Evolutionary conservation across 1,139 yeast species (phyloP), one percentile per base, ranked within the genome.

Genomic region (Oligophagozyma castellii): DNA sequence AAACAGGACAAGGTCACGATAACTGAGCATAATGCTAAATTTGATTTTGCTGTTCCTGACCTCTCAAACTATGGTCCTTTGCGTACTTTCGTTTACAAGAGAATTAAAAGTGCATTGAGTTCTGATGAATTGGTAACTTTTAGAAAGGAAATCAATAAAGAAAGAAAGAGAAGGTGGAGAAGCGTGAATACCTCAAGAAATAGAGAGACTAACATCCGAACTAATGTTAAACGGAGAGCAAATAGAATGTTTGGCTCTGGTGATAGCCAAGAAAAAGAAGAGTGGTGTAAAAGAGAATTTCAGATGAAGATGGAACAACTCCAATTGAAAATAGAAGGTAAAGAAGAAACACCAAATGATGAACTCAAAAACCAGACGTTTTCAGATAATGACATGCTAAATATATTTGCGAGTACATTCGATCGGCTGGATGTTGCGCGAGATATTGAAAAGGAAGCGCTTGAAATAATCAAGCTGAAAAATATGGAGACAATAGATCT

Each of bases 131-230:
- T 73, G 38, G 61, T 71, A 6, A 58, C 81, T 24, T 50, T 70
- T 16, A 93, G 76, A 33, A 46, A 40, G 30, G 51, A 44, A 23
- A 35, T 50, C 16, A 84, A 84, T 44, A 64, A 94, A 29, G 89
- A 79, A 37, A 65, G 96, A 22, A 89, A 89, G 57, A 76, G 84
- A 57, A 70, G 73, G 42, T 89, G 96, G 96, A 69, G 96, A 47
- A 89, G 74, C 37, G 75, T 72, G 21, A 84, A 86, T 49, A 67
- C 70, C 11, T 78, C 77, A 37, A 65, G 92, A 38, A 86, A 86
- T 50, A 76, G 81, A 55, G 95, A 83, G 49, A 78, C 80, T 43
- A 96, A 86, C 49, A 58, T 86, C 35, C 65, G 93, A 30, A 70
- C 80, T 1, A 61, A 96, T 31, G 77, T 89, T 16, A 64, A 69